Conservation (phyloP, 225 moss, liverwort and hornwort genomes). For the Marchantia paleacea region DNA sequence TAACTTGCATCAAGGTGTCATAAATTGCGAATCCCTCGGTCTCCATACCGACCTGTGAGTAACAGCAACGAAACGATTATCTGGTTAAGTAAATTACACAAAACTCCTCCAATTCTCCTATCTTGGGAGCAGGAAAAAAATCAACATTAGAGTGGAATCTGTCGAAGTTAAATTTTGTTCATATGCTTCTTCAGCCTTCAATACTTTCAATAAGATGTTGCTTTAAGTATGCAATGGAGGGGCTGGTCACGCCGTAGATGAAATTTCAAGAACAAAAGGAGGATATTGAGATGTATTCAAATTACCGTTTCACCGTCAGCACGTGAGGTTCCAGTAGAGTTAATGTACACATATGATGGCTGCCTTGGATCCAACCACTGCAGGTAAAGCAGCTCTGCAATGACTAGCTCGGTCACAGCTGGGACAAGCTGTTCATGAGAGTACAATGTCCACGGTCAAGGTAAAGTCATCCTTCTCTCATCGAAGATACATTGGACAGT, state of each 20-base stretch:
- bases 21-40: constrained; percentile 99
- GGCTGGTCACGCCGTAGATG: not conserved
- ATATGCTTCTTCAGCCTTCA: not conserved
- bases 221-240: not conserved
- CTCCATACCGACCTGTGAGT: constrained; percentile 96
- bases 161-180: not conserved
- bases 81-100: no score
- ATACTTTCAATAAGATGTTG: not conserved
- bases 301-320: constrained; percentile 99
- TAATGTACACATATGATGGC: constrained; percentile 96
- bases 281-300: not conserved
- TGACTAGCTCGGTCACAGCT: constrained; percentile 96
- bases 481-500: no score
- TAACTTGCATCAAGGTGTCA: constrained; percentile 94
- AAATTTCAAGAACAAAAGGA: not conserved
- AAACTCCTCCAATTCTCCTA: not conserved
- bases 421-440: constrained; percentile 77
- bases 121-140: not conserved
- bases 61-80: not conserved
- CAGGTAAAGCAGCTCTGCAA: constrained; percentile 93
- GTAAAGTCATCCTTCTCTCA: not conserved
- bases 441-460: not conserved
- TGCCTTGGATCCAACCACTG: constrained; percentile 97
- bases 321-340: constrained; percentile 97
- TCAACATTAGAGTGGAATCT: not conserved